Base-by-base conservation (phyloP, 306 rosid genomes). In the Pyrus pyrifolia region DNA sequence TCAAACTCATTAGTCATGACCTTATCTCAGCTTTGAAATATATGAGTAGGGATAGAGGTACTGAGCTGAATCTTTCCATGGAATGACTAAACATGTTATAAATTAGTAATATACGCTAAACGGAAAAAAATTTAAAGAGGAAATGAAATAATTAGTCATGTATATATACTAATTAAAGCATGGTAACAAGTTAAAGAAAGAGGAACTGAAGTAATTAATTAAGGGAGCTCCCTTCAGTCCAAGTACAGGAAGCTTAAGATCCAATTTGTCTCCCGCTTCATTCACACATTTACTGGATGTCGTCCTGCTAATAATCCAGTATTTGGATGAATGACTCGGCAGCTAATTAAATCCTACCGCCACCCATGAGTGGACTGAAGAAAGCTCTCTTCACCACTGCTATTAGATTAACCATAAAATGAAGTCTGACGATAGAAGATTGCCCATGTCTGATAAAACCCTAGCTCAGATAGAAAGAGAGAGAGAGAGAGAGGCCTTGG, bases 181-280 rank as follows among this genome's bases (percentile, higher is more conserved):
- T 44, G n/a, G 4, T 6, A 71, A 52, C 18, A 5, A 27, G 33
- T 29, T 71, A 51, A 10, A 8, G n/a, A 25, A 53, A 55, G 2
- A 60, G 51, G 70, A 71, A 12, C 23, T 58, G 13, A 40, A 62
- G 38, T 40, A 23, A 4, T 5, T 29, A 42, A 45, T 5, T 52
- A 72, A 88, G 98, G 98, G 98, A 93, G 98, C 98, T 93, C 98
- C 98, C 98, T 93, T 93, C 98, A 93, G 98, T 93, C 98, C 98
- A 93, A 93, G 81, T 60, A 87, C 85, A 84, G 90, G 81, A 90
- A 81, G 83, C 86, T 52, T 83, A 91, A 87, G 98, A 93, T 81
- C 80, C 85, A 91, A 93, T 77, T 70, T 81, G 91, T 86, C 98
- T 93, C 91, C 98, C 90, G 90, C 93, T 44, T 91, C 98, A 93